Evolutionary conservation across 75 land plant genomes (phyloP), one percentile per base, ranked within the genome.

Genomic region (Sequoia sempervirens): DNA sequence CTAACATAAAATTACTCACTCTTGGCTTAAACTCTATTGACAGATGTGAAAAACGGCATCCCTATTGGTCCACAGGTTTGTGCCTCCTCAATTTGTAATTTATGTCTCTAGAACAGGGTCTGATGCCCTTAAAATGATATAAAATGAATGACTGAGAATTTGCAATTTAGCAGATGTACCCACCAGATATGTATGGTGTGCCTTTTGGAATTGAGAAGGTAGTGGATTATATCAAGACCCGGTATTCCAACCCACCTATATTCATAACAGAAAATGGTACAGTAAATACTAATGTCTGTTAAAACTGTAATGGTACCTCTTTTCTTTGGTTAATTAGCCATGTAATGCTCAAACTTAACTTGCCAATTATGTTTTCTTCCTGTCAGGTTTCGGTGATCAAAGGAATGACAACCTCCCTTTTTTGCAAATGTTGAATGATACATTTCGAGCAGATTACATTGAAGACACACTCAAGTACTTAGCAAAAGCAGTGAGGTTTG

Each of bases 261-360:
- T 91, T 85, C 83, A 88, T 95, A 10, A 91, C 94, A 20, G 94
- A 95, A 87, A 94, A 92, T 83, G 96, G 96, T 88, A 84, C 32
- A 70, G 36, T n/a, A 6, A 45, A 26, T 23, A 37, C 0, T 23
- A 38, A 75, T 75, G 40, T 7, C 23, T 75, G 9, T 20, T 23
- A 18, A 75, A 15, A 75, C 78, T 23, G 20, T 2, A 6, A 6
- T 2, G 6, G 2, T 7, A 23, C 2, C 8, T 23, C 66, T 23
- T 61, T 61, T 23, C 6, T 5, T 3, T 15, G 3, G 53, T 72
- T 1, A 72, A 34, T 34, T 8, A 23, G 20, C 69, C 80, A 58
- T 70, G 54, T 68, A 32, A 23, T 47, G 30, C 46, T 26, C 12
- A 72, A 23, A 2, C 26, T 26, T 28, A n/a, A 12, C 41, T 12